A percentile compares a stretch with the other conserved stretches of the same genome.
Conservation (phyloP, 805 yeast species). For the Huiozyma sinensis region DNA sequence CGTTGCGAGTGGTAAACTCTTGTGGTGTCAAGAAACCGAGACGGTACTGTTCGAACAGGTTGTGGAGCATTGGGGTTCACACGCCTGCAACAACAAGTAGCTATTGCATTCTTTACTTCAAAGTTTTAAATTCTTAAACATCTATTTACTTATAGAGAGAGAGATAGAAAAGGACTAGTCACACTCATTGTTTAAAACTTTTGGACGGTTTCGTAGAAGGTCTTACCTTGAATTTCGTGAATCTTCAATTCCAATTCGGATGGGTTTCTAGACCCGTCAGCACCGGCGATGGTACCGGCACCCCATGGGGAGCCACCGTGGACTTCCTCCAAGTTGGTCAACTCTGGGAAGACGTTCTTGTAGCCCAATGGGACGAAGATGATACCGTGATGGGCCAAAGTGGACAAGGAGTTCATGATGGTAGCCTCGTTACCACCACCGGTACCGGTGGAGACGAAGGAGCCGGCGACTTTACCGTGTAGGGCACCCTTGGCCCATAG, state of each 20-base stretch:
- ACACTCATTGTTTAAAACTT: slow-evolving; percentile 17
- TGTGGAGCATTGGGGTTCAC: too few relatives aligned
- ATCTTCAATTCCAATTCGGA: slow-evolving; percentile 50
- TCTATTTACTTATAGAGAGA: too few relatives aligned
- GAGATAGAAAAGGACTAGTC: too few relatives aligned
- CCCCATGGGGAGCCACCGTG: slow-evolving; percentile 86
- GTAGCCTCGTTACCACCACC: slow-evolving; percentile 84
- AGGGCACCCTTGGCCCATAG: slow-evolving; percentile 69
- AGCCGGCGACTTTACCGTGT: slow-evolving; percentile 63
- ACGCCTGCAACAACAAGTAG: too few relatives aligned
- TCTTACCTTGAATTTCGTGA: slow-evolving; percentile 57
- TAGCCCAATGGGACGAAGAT: slow-evolving; percentile 72
- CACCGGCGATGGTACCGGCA: slow-evolving; percentile 70
- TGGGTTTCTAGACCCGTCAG: slow-evolving; percentile 67
- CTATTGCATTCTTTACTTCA: too few relatives aligned
- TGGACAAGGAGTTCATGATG: slow-evolving; percentile 50
- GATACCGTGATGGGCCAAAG: slow-evolving; percentile 71
- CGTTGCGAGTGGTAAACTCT: too few relatives aligned
- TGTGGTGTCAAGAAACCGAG: too few relatives aligned
- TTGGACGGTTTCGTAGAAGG: slow-evolving; percentile 40
- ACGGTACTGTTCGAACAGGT: too few relatives aligned
- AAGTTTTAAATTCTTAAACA: too few relatives aligned
- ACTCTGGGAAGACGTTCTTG: slow-evolving; percentile 42
- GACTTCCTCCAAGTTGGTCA: slow-evolving; percentile 47
- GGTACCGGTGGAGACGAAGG: slow-evolving; percentile 65